A percentile compares a stretch with the other conserved stretches of the same genome.
phyloP scores from a whole-genome alignment of 768 basidiomycete species.

The Lyophyllum semitale region DNA sequence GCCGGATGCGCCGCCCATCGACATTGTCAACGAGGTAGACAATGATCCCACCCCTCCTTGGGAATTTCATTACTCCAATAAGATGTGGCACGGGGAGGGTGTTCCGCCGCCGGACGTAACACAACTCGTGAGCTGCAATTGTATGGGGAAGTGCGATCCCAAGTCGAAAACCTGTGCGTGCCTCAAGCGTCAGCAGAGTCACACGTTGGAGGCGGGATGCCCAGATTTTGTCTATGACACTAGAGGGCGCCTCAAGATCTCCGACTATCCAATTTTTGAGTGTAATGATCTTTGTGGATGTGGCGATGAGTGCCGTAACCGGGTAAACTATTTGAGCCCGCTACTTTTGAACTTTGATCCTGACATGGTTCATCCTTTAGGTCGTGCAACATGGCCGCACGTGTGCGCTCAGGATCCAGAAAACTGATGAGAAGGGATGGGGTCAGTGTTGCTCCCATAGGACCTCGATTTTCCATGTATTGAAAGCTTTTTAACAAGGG shows the following conservation, averaged over 20 bases:
- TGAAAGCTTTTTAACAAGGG: slow-evolving; percentile 41
- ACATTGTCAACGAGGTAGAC: slow-evolving; percentile 69
- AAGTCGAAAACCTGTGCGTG: slow-evolving; percentile 75
- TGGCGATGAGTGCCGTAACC: slow-evolving; percentile 77
- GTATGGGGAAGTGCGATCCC: slow-evolving; percentile 75
- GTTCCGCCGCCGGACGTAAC: slow-evolving; percentile 67
- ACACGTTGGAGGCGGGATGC: slow-evolving; percentile 28
- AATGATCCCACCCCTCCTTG: slow-evolving; percentile 71
- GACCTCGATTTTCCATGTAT: not conserved
- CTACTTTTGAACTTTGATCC: not conserved
- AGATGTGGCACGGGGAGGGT: slow-evolving; percentile 70
- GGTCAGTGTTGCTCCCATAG: slow-evolving; percentile 46
- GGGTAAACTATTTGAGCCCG: slow-evolving; percentile 48
- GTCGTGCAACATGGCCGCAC: slow-evolving; percentile 83
- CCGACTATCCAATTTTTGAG: slow-evolving; percentile 74
- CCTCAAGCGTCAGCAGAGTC: slow-evolving; percentile 53
- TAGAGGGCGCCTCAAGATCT: slow-evolving; percentile 51
- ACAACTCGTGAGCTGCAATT: slow-evolving; percentile 68
- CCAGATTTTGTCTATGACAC: slow-evolving; percentile 71
- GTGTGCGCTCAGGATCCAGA: slow-evolving; percentile 59
- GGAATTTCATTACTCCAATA: slow-evolving; percentile 88
- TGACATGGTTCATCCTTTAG: slow-evolving; percentile 34
- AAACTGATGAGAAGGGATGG: slow-evolving; percentile 84
- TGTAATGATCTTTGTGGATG: slow-evolving; percentile 85
- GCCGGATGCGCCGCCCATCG: slow-evolving; percentile 66